A percentile compares a stretch with the other conserved stretches of the same genome.
These are phyloP conservation scores for Macrophomina phaseolina DNA, from an alignment of 2,329 filamentous ascomycete species.

Conservation along the genomic window DNA sequence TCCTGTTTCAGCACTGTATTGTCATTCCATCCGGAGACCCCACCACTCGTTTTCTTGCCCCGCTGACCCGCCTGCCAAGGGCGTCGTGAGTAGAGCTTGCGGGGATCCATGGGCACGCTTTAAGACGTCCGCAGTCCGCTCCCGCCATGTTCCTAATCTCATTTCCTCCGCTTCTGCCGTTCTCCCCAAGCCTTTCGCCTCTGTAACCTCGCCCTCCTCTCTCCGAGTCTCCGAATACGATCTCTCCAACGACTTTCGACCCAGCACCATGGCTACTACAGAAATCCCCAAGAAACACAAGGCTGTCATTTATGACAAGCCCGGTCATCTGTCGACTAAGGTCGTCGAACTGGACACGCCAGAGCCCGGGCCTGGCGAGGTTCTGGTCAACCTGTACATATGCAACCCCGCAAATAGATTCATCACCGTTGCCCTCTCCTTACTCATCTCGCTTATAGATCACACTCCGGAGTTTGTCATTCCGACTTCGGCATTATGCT, in stretches of 20 bases:
- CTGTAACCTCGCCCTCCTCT: not conserved
- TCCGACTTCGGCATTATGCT: conserved; percentile 45
- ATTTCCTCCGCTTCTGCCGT: not conserved
- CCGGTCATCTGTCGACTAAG: conserved; percentile 68
- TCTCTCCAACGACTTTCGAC: not conserved
- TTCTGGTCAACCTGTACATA: conserved; percentile 67
- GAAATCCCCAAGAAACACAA: conserved; percentile 64
- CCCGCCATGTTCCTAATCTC: not conserved
- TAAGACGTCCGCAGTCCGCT: not conserved
- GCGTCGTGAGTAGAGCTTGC: not conserved
- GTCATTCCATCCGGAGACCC: not conserved
- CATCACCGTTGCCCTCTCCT: not conserved
- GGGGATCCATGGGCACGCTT: not conserved
- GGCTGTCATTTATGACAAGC: conserved; percentile 68
- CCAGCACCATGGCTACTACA: conserved; percentile 32
- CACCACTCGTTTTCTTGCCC: not conserved
- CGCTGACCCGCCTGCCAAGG: conserved; percentile 4
- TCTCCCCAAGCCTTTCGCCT: not conserved
- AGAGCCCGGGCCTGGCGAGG: conserved; percentile 67
- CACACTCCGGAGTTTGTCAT: conserved; percentile 26
- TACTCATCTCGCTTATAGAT: conserved; percentile 28
- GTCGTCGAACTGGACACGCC: conserved; percentile 68
- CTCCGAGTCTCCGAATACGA: not conserved
- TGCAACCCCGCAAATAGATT: conserved; percentile 31
- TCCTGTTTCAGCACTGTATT: not conserved